phyloP scores from a whole-genome alignment of 352 stramenopile species.

The Peronosclerospora sorghi region DNA sequence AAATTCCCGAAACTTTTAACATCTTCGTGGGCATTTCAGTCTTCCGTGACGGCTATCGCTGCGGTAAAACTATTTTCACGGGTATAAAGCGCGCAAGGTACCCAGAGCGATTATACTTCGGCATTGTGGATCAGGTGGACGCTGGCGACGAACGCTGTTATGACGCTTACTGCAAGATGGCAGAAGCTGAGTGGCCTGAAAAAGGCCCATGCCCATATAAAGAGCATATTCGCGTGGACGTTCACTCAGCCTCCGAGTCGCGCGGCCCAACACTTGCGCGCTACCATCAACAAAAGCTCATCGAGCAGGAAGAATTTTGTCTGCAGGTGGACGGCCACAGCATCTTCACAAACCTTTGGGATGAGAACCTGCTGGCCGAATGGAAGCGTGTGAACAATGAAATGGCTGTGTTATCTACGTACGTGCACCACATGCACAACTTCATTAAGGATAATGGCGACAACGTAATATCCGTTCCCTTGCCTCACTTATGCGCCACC shows the following conservation, averaged over 20 bases:
- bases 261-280: conserved; percentile 65
- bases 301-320: conserved; percentile 72
- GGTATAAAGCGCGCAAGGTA: conserved; percentile 59
- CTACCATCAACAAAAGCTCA: conserved; percentile 73
- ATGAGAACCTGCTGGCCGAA: conserved; percentile 57
- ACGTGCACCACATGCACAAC: conserved; percentile 75
- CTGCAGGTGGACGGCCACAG: conserved; percentile 77
- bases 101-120: conserved; percentile 65
- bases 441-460: conserved; percentile 72
- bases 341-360: conserved; percentile 81
- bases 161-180: conserved; percentile 72
- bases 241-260: conserved; percentile 55
- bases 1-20: conserved; percentile 40
- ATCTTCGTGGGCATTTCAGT: conserved; percentile 71
- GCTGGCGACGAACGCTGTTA: conserved; percentile 53
- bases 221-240: conserved; percentile 61
- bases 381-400: conserved; percentile 73
- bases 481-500: conserved; percentile 69
- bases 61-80: conserved; percentile 73
- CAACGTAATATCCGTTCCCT: conserved; percentile 44
- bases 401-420: conserved; percentile 75
- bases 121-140: conserved; percentile 78
- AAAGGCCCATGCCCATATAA: conserved; percentile 55
- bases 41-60: conserved; percentile 74
- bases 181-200: conserved; percentile 47